A percentile compares a stretch with the other conserved stretches of the same genome.
phyloP scores from a whole-genome alignment of 495 filamentous ascomycete genomes.

The Xylaria grammica region DNA sequence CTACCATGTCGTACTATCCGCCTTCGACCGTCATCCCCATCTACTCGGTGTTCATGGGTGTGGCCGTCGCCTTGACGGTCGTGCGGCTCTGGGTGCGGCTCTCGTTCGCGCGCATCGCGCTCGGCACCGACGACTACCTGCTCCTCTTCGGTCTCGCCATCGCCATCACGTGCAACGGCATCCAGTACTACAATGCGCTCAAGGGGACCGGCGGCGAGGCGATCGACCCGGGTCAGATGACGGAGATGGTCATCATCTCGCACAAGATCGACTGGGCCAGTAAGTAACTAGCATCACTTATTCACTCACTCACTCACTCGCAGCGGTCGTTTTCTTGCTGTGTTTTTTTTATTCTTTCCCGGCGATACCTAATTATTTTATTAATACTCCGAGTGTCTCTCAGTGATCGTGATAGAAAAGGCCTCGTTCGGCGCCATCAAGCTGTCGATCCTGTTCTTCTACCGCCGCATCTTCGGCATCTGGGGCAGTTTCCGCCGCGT shows the following conservation, averaged over 20 bases:
- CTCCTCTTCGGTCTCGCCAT: constrained; percentile 10
- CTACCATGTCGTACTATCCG: constrained; percentile 15
- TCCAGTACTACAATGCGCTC: constrained; percentile 20
- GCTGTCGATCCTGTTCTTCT: constrained; percentile 19
- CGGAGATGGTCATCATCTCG: constrained; percentile 14
- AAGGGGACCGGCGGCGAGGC: constrained; percentile 19
- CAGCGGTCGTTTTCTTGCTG: too few species aligned
- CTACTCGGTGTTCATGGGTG: constrained; percentile 18
- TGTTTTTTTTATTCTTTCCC: too few species aligned
- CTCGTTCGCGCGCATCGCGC: constrained; percentile 8
- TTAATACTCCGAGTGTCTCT: not conserved
- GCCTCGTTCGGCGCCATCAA: constrained; percentile 16
- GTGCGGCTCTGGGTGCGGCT: constrained; percentile 15
- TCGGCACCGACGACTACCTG: constrained; percentile 13
- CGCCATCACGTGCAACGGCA: constrained; percentile 11
- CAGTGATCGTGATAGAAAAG: constrained; percentile 17
- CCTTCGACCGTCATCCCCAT: constrained; percentile 16
- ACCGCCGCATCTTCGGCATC: constrained; percentile 17
- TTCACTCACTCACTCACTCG: too few species aligned
- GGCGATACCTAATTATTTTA: too few species aligned
- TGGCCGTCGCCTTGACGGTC: constrained; percentile 3
- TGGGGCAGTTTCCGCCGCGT: constrained; percentile 11
- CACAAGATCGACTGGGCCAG: constrained; percentile 19
- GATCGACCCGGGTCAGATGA: not conserved
- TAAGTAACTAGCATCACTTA: not conserved